Evolutionary conservation across 2,329 filamentous ascomycete species (phyloP), one percentile per base, ranked within the genome.

Genomic region (Alternaria arborescens): DNA sequence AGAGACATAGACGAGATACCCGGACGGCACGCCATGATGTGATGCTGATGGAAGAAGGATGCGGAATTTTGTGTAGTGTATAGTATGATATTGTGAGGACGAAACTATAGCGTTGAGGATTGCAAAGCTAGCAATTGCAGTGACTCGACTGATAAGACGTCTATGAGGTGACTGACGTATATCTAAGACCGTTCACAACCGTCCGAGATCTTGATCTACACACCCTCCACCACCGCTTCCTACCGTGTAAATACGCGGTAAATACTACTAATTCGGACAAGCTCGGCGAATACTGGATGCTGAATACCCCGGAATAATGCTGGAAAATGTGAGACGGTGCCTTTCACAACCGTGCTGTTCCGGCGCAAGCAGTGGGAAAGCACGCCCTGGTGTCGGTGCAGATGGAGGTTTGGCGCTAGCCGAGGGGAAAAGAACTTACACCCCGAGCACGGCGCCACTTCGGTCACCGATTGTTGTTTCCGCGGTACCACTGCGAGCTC

Each of bases 1-100:
- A 94, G 84, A 50, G 90, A 93, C 84, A 93, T 91, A 64, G 90
- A 91, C 59, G 88, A 88, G 72, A 94, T 93, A 40, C 85, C 90
- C 65, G 89, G 85, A 65, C 83, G 84, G 76, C 83, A 87, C 63
- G 83, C 72, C 82, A 84, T 84, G 3, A 43, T 76, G 59, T 8
- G 43, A 55, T 41, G 8, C 20, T 54, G 16, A 41, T 55, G 3
- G 14, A 26, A 28, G 41, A 36, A 12, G 22, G 30, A 20, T 42
- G 26, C 22, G n/a, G 28, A 41, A 41, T 51, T 16, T 18, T 40
- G 11, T 18, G 10, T 16, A 34, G 16, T 18, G 48, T 51, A 3
- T 4, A 28, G 20, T 55, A 26, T 20, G 20, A 48, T 24, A 55
- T 26, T 36, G 41, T 36, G 18, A 52, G 32, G 42, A 40, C 24